These are phyloP conservation scores for Aspergillus bridgeri DNA, from an alignment of 495 filamentous ascomycete genomes.

Conservation along the genomic window DNA sequence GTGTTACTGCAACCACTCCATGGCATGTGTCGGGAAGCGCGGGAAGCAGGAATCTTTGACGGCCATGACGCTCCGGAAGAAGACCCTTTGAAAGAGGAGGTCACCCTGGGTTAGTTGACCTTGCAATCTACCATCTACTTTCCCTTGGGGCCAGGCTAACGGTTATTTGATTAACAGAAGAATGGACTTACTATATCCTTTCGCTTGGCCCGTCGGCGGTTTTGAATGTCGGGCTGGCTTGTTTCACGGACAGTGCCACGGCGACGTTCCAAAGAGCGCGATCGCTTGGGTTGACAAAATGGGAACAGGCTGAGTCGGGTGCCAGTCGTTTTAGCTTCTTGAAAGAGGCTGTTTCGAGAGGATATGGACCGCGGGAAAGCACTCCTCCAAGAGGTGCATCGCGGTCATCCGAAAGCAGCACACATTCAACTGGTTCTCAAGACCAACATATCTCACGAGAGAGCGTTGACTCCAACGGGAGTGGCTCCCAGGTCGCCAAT, in stretches of 20 bases:
- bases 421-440: conserved; percentile 12
- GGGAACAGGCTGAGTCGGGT: conserved; percentile 46
- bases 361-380: conserved; percentile 53
- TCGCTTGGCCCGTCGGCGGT: conserved; percentile 57
- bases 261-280: conserved; percentile 51
- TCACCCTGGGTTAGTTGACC: conserved; percentile 46
- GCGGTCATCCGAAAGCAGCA: conserved; percentile 4
- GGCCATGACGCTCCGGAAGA: conserved; percentile 41
- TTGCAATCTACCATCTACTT: not conserved
- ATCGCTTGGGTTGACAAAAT: conserved; percentile 53
- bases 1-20: conserved; percentile 57
- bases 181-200: conserved; percentile 61
- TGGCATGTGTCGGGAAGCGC: conserved; percentile 52
- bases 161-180: conserved; percentile 41
- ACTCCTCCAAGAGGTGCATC: conserved; percentile 9
- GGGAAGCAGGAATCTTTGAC: conserved; percentile 55
- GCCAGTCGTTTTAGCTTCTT: conserved; percentile 57
- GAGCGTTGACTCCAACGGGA: conserved; percentile 4
- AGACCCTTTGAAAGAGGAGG: conserved; percentile 52
- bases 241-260: conserved; percentile 39
- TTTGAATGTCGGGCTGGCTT: conserved; percentile 49
- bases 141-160: conserved; percentile 25
- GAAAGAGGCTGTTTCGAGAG: conserved; percentile 57
- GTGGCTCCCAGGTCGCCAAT: conserved; percentile 8
- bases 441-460: conserved; percentile 5